A percentile compares a stretch with the other conserved stretches of the same genome.
Evolutionary conservation across 2,329 filamentous ascomycete species (phyloP).

Genomic region (Blastomyces parvus): DNA sequence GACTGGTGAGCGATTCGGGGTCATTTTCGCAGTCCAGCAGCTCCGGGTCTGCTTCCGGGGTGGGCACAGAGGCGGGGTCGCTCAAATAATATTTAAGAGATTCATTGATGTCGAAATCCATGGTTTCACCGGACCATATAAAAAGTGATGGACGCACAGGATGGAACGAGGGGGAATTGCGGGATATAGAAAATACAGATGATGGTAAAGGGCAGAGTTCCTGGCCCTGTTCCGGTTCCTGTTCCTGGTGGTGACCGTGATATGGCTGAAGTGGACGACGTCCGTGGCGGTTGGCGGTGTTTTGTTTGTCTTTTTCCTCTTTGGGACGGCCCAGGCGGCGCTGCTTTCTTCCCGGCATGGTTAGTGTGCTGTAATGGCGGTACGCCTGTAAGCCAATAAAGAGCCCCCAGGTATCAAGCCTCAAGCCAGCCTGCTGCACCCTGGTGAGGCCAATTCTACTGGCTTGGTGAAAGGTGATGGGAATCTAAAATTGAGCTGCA

Average conservation of each 20-base stretch:
- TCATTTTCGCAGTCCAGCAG: constrained; percentile 90
- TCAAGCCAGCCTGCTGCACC: too few relatives aligned
- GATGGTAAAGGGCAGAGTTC: constrained; percentile 9
- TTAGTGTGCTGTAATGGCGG: background rate
- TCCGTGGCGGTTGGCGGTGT: constrained; percentile 5
- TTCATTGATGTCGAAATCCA: constrained; percentile 91
- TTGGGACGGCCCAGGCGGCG: constrained; percentile 15
- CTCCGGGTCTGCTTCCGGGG: constrained; percentile 72
- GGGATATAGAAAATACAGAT: constrained; percentile 11
- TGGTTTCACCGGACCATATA: constrained; percentile 53
- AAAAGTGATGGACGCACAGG: constrained; percentile 8
- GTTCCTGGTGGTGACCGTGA: constrained; percentile 6
- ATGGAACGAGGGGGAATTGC: constrained; percentile 7
- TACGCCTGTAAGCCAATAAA: background rate
- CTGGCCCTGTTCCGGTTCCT: constrained; percentile 11
- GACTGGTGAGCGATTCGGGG: constrained; percentile 68
- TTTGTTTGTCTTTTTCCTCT: constrained; percentile 27
- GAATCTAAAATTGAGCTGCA: too few relatives aligned
- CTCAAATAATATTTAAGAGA: constrained; percentile 95
- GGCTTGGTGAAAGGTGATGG: too few relatives aligned
- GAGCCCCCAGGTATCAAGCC: background rate
- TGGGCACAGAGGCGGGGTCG: constrained; percentile 73
- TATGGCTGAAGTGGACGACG: constrained; percentile 17
- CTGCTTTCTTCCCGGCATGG: constrained; percentile 8
- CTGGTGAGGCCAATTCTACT: background rate